Evolutionary conservation across 2,329 filamentous ascomycete genomes (phyloP), one percentile per base, ranked within the genome.

Genomic region (Colletotrichum spinosum): DNA sequence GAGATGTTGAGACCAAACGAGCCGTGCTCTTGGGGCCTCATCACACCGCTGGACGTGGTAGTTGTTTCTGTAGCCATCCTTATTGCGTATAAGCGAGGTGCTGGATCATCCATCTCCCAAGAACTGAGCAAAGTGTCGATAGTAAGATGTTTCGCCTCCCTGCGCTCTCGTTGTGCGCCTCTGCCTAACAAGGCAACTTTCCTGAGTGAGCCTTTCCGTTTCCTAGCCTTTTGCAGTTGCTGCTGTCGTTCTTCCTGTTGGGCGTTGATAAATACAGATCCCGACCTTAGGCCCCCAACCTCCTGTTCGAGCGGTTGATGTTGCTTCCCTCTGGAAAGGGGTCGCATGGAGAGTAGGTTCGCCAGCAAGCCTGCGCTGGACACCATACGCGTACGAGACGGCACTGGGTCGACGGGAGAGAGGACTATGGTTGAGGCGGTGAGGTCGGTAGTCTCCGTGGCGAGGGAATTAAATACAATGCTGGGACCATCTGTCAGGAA

Each of bases 161-260:
- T 85, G 72, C 79, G 84, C 70, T 87, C 88, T 66, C 86, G 84
- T 75, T 86, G 88, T 59, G 84, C 87, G 67, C 90, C 90, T 68
- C 91, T 91, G 13, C 93, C 92, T 15, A 97, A 83, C 53, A 97
- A 82, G 34, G 93, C 94, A 10, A 92, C 93, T 78, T 97, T 97
- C 65, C 94, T 87, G 75, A 97, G 82, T 10, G 94, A 97, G 4
- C 93, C 94, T 74, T 92, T 92, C 65, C 94, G 88, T 71, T 90
- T 89, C 60, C 93, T 86, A 77, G 70, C 84, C 80, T 77, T 84
- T 75, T 77, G 83, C 73, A 78, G 82, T 72, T 80, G 55, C 46
- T 50, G 57, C 25, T 55, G 86, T 77, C 70, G 84, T 80, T 59
- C 51, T 17, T 62, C 86, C 77, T 70, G 84, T 80, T 80, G 80